Evolutionary conservation across 805 yeast genomes (phyloP), one percentile per base, ranked within the genome.

Genomic region (Lipomyces yamanashiensis): DNA sequence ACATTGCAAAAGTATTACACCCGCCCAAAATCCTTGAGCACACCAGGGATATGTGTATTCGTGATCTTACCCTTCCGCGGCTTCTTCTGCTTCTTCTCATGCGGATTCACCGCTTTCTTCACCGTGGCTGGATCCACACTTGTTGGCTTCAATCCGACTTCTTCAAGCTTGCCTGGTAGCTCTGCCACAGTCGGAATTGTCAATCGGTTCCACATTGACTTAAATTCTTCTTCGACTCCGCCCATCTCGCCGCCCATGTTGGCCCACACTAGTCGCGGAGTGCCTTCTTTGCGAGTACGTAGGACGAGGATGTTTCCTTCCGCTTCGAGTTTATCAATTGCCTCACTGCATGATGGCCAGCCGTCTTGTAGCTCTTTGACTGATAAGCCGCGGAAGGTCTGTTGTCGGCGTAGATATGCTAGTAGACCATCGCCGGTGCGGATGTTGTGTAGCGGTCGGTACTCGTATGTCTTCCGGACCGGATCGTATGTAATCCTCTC

Each of bases 51-150:
- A 77, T 95, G 99, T 1, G 96, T 88, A 76, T 95, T 95, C 10
- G 99, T 95, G 72, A 95, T 85, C 80, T 92, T 95, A 52, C 97
- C 96, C 73, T 92, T 84, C 77, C 98, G 86, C 56, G 96, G 90
- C 77, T 90, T 92, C 84, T 91, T 91, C 75, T 88, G 92, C 78
- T 92, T 93, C 75, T 88, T 85, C 57, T 81, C 84, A 0, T 81
- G 77, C 17, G 80, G 76, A 47, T 80, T 82, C 52, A 83, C 84
- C 61, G 83, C 84, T 74, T 86, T 88, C 76, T 87, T 90, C 64
- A 92, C 78, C n/a, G 89, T 84, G 48, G 92, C 90, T n/a, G 99
- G 98, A 74, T 95, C 99, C n/a, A 92, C 95, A 73, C 95, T 89
- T 0, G 98, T 93, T 9, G 99, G 99, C 75, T 92, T 95, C 75